Evolutionary conservation across 306 rosid genomes (phyloP).

Genomic region (Castanospermum australe): DNA sequence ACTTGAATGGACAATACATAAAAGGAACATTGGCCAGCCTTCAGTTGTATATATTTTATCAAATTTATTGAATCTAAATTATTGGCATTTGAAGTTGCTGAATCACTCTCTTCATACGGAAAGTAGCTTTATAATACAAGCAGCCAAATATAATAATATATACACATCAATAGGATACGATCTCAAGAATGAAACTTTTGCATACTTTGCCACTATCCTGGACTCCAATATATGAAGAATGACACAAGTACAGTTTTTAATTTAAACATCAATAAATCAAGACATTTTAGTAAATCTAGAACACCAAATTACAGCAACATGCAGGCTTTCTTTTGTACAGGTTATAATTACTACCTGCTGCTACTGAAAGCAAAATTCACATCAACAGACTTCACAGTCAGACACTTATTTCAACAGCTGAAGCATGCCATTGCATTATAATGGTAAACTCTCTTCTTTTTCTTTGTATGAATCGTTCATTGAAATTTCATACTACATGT

Average conservation of each 20-base stretch:
- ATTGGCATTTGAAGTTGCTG: background rate
- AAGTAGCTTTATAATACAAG: background rate
- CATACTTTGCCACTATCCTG: background rate
- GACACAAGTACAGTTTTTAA: background rate
- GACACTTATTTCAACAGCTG: background rate
- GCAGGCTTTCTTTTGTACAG: background rate
- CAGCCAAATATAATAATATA: background rate
- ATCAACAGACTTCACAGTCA: background rate
- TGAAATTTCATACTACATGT: too few species aligned
- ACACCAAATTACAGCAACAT: background rate
- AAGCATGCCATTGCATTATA: background rate
- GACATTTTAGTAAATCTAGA: background rate
- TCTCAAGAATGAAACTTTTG: background rate
- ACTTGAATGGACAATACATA: background rate
- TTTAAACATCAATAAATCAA: background rate
- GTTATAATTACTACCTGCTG: background rate
- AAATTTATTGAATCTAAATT: background rate
- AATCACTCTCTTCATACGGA: constrained; percentile 6
- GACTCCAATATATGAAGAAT: background rate
- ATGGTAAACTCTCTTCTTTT: background rate
- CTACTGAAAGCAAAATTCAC: background rate
- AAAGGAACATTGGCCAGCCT: constrained; percentile 4
- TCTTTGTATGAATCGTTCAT: background rate
- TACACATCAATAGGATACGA: background rate
- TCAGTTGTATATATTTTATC: background rate